Base-by-base conservation (phyloP, 306 rosid genomes). In the Morella rubra region DNA sequence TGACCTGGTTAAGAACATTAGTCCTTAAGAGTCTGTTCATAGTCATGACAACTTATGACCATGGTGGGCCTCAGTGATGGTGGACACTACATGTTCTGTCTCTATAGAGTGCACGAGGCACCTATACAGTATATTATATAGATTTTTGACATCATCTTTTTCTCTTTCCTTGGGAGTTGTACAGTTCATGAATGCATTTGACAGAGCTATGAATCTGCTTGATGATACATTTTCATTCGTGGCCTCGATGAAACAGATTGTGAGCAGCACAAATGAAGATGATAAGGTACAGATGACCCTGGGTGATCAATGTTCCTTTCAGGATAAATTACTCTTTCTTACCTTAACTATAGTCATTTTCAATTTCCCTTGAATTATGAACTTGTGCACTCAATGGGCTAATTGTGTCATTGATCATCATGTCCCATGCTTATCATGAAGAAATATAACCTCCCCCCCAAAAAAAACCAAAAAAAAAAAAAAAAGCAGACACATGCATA, bases 111-210 rank as follows among this genome's bases (percentile, higher is more conserved):
- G 64, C 73, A 40, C 72, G 79, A 77, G 49, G 78, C 68, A 27
- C 32, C 32, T 27, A 27, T 27, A 27, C 32, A 27, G 1, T 27
- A 27, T 27, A 27, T 27, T 27, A 27, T 27, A 27, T 27, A 27
- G 32, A 27, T 27, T 4, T 46, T 46, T 53, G 55, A 27, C 22
- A 19, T 76, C 44, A 53, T 18, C 62, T 24, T 61, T 68, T 27
- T 42, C 81, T 70, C 61, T 75, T 13, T 72, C 14, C 82, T 73
- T 76, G 75, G 78, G 78, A 81, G 71, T 69, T 83, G 81, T 85
- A 77, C 92, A 94, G 98, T 87, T 90, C 86, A 80, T 94, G 96
- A 90, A 94, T 79, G 95, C 93, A 59, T 94, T 94, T 85, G 96
- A 94, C 89, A 81, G 85, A 74, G 96, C 93, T 79, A 94, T 94